Conservation (phyloP, 2,329 filamentous ascomycete species). For the Endocalyx cinctus region DNA sequence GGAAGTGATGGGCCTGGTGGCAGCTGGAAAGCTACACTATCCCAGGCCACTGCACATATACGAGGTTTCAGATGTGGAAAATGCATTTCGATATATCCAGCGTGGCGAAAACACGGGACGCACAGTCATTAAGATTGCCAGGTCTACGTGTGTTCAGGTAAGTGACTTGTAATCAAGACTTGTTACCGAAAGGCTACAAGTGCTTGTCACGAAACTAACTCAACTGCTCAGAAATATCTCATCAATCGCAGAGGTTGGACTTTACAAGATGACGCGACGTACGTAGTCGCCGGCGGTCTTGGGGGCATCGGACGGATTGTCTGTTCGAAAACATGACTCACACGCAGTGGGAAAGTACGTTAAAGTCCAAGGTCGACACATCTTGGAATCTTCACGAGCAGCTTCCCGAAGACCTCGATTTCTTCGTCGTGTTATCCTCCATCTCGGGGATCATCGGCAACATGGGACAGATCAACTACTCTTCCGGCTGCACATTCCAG, state of each 20-base stretch:
- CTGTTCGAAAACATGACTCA: no score
- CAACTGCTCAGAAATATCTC: constrained; percentile 3
- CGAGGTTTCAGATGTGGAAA: constrained; percentile 1
- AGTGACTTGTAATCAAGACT: no score
- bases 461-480: background rate
- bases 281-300: constrained; percentile 9
- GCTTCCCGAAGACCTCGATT: constrained; percentile 1
- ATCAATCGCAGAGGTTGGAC: constrained; percentile 2
- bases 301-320: constrained; percentile 13
- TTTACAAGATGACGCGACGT: constrained; percentile 6
- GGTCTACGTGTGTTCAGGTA: no score
- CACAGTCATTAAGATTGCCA: constrained; percentile 1
- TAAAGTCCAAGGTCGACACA: background rate
- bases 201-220: no score
- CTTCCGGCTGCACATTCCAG: background rate
- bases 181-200: no score
- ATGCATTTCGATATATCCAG: constrained; percentile 10
- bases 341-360: background rate
- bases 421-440: background rate
- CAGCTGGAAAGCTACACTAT: background rate
- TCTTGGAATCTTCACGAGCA: background rate
- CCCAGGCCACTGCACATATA: constrained; percentile 4
- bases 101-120: constrained; percentile 10
- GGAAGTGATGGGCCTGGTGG: constrained; percentile 2
- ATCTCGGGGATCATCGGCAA: background rate